Evolutionary conservation across 768 basidiomycete species (phyloP), one percentile per base, ranked within the genome.

Genomic region (Suillus americanus): DNA sequence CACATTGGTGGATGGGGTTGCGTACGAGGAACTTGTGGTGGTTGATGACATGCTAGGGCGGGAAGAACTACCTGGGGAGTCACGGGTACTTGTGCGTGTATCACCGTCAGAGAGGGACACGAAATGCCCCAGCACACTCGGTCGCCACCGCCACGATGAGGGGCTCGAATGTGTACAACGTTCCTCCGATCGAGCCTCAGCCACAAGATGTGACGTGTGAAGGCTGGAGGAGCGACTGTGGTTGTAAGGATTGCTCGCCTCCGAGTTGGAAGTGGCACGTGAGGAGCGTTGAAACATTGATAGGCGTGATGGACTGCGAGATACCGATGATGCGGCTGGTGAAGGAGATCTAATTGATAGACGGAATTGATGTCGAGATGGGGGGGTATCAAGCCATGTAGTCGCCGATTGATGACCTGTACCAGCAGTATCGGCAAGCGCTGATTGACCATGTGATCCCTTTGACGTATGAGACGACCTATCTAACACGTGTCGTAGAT

Each of bases 71-170:
- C 74, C 78, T 10, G 69, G 65, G 18, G 76, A 74, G 54, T 81
- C 84, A 20, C 82, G 80, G 37, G 81, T 78, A 51, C 77, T 74
- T 57, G 80, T 71, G 60, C 75, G 83, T 57, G 77, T 67, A 70
- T 81, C 83, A 50, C 83, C 78, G 37, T 77, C 72, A 60, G 85
- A 81, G 61, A 81, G 69, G 62, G 84, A 81, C 35, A 83, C 78
- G 70, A 90, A 90, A 67, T 90, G 85, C 7, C 85, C 86, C 28
- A 89, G 74, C 28, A 91, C 83, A 66, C 82, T 86, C 13, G 89
- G 87, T n/a, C 87, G 81, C 85, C 85, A 88, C 74, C 78, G 83
- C 59, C 84, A 79, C 13, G 79, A 70, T 33, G 76, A 72, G 57
- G 75, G 68, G 40, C 64, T 65, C 18, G 64, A 37, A 35, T 72